Base-by-base conservation (phyloP, 2,329 filamentous ascomycete genomes). In the Clarireedia sp. region DNA sequence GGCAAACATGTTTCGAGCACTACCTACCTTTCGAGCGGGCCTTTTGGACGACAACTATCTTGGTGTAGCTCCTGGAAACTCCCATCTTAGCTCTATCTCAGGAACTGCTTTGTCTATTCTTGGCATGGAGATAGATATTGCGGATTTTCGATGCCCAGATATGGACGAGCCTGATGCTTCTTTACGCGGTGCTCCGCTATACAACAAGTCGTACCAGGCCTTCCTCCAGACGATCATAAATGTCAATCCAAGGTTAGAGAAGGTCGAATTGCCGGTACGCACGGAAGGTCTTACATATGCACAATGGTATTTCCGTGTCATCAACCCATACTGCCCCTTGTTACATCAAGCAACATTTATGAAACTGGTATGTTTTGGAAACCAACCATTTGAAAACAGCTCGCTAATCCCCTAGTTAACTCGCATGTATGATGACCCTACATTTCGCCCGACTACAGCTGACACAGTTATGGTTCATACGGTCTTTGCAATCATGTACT, bases 341-440 rank as follows among this genome's bases (percentile, higher is more conserved):
- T 74, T 95, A n/a, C 87, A 94, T 71, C 85, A 85, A 67, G 86
- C 86, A 1, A 81, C 82, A 2, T 87, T 90, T 60, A 78, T 89
- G 74, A 73, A 75, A 48, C 68, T 91, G 63, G 82, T 90, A 73
- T 71, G 78, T 69, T 8, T 17, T 3, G 8, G 7, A 14, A 23
- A 21, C 24, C 12, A 10, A 10, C 16, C 14, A 45, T 10, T 6
- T 24, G 19, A 16, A 5, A 12, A 44, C 7, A 5, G n/a, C 6
- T 48, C 9, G 43, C 57, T 59, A 38, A 64, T 44, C n/a, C 26
- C 38, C 14, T 62, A 85, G 81, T 72, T 86, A 61, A 75, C 74
- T 6, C 77, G 80, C 57, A 79, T 90, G 53, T 90, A 90, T 66
- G 84, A 90, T 63, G 85, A 90, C 52, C 75, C 79, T 16, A 73